phyloP scores from a whole-genome alignment of 148 eudicot species.

The Rhododendron williamsianum region DNA sequence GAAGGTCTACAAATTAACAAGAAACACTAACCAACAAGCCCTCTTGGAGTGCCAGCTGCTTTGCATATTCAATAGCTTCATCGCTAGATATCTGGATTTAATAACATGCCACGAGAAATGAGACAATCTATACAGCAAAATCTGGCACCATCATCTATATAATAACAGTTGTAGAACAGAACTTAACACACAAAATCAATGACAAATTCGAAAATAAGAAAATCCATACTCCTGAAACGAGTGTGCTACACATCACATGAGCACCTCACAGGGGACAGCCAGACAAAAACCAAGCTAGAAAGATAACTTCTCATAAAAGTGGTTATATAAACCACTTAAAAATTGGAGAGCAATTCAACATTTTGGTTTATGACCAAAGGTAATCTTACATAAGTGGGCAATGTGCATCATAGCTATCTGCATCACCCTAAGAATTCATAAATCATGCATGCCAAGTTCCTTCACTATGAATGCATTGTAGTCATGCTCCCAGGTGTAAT shows the following conservation, averaged over 20 bases:
- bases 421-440: not conserved
- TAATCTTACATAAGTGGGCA: not conserved
- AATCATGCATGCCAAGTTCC: not conserved
- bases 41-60: slow-evolving; percentile 91
- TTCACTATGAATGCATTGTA: not conserved
- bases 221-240: not conserved
- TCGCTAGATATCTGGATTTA: slow-evolving; percentile 78
- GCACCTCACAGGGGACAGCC: not conserved
- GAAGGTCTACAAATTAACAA: not conserved
- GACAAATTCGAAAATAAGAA: not conserved
- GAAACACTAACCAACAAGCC: slow-evolving; percentile 82
- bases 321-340: not conserved
- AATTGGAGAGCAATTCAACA: not conserved
- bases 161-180: slow-evolving; percentile 1
- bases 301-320: not conserved
- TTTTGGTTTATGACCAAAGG: not conserved
- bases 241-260: not conserved
- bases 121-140: not conserved
- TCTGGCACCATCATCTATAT: not conserved
- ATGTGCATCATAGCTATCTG: not conserved
- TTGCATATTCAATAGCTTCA: slow-evolving; percentile 84
- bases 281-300: not conserved
- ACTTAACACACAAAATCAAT: not conserved
- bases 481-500: not conserved
- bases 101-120: not conserved